phyloP scores from a whole-genome alignment of 805 yeast genomes.

The Wickerhamomyces subpelliculosus region DNA sequence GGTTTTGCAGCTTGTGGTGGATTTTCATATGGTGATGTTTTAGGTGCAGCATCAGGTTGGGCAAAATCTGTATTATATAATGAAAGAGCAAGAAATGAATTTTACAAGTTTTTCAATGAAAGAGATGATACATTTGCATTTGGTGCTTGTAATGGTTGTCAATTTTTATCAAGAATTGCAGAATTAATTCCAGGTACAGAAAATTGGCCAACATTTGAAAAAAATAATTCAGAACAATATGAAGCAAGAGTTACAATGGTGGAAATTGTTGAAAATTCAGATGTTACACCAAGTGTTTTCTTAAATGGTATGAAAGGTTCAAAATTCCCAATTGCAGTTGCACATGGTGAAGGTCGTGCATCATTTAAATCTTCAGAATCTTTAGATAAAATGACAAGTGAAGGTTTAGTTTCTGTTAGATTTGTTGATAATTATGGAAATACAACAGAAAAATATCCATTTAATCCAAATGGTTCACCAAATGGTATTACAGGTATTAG shows the following conservation, averaged over 20 bases:
- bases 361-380: conserved; percentile 45
- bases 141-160: conserved; percentile 99
- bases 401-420: conserved; percentile 59
- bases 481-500: conserved; percentile 89
- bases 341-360: conserved; percentile 98
- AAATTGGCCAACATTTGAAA: conserved; percentile 93
- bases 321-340: conserved; percentile 91
- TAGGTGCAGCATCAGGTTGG: conserved; percentile 99
- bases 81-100: conserved; percentile 67
- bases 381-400: conserved; percentile 40
- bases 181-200: conserved; percentile 88
- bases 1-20: conserved; percentile 99
- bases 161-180: conserved; percentile 82
- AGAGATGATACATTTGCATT: conserved; percentile 92
- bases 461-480: conserved; percentile 95
- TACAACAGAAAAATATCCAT: conserved; percentile 78
- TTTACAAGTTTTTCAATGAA: conserved; percentile 72
- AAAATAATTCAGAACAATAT: conserved; percentile 87
- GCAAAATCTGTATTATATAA: conserved; percentile 92
- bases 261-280: conserved; percentile 57
- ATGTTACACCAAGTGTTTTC: conserved; percentile 52
- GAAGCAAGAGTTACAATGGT: conserved; percentile 93
- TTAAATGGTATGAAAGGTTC: conserved; percentile 91
- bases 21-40: conserved; percentile 95
- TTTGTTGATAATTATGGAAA: conserved; percentile 90